Evolutionary conservation across 164 flowering plant genomes (phyloP).

Genomic region (Stephania yunnanensis): DNA sequence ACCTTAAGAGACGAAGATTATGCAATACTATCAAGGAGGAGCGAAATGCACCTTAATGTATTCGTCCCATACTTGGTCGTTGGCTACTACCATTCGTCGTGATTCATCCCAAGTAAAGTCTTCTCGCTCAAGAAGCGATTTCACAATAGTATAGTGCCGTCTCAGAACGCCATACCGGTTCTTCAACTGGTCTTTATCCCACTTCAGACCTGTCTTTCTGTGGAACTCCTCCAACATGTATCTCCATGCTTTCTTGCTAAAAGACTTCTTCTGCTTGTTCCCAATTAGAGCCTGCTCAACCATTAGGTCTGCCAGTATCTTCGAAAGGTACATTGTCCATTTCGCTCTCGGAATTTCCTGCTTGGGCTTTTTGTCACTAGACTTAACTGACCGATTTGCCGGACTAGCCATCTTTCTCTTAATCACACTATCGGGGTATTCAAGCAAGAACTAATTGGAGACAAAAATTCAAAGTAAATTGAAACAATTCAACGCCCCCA

Average conservation of each 20-base stretch:
- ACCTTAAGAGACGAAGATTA: neutral
- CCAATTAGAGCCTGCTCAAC: conserved; percentile 45
- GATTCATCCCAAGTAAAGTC: conserved; percentile 49
- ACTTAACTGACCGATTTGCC: neutral
- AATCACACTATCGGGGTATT: neutral
- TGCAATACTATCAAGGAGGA: neutral
- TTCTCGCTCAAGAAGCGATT: conserved; percentile 29
- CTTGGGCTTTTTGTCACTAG: conserved; percentile 17
- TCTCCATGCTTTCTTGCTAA: conserved; percentile 47
- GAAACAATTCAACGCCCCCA: too few species aligned
- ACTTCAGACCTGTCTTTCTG: conserved; percentile 39
- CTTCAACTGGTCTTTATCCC: conserved; percentile 59
- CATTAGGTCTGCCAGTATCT: conserved; percentile 42
- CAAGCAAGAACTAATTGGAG: too few species aligned
- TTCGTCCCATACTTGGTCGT: conserved; percentile 41
- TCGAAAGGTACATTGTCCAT: conserved; percentile 46
- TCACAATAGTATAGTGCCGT: conserved; percentile 31
- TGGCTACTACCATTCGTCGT: conserved; percentile 27
- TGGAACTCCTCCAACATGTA: conserved; percentile 37
- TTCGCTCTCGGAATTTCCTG: conserved; percentile 49
- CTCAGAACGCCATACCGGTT: conserved; percentile 36
- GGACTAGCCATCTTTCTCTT: conserved; percentile 33
- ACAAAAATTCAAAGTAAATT: too few species aligned
- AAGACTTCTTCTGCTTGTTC: conserved; percentile 35
- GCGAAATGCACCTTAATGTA: conserved; percentile 34